Conservation (phyloP, 179 eudicot genomes). For the Silene coronaria region DNA sequence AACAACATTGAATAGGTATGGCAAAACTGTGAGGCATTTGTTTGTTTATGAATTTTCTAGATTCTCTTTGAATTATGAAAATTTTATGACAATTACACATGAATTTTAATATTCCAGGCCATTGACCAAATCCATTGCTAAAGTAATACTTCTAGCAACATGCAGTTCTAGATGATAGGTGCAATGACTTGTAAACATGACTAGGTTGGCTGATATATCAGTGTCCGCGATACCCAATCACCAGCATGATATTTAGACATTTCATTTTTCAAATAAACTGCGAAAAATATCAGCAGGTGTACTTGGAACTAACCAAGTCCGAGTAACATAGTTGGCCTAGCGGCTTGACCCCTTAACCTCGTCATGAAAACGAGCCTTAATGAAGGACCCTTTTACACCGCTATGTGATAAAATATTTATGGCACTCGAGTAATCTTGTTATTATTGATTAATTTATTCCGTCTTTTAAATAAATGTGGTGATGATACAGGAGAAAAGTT, state of each 20-base stretch:
- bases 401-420: neutral
- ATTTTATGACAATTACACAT: neutral
- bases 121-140: neutral
- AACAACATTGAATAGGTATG: neutral
- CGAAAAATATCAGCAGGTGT: too few species aligned
- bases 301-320: too few species aligned
- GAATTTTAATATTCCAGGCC: neutral
- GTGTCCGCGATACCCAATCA: too few species aligned
- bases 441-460: neutral
- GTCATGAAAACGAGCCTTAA: too few species aligned
- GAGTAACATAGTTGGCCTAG: too few species aligned
- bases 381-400: too few species aligned
- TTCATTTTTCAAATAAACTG: too few species aligned
- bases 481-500: slow-evolving; percentile 37
- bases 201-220: neutral
- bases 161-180: slow-evolving; percentile 4
- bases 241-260: too few species aligned
- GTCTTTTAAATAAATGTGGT: neutral
- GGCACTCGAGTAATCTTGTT: neutral
- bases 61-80: neutral
- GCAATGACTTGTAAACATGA: neutral
- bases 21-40: neutral
- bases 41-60: neutral
- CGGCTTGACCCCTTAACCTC: too few species aligned
- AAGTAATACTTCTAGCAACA: neutral